phyloP scores from a whole-genome alignment of 176 grass and related monocot genomes.

The Carex scoparia region DNA sequence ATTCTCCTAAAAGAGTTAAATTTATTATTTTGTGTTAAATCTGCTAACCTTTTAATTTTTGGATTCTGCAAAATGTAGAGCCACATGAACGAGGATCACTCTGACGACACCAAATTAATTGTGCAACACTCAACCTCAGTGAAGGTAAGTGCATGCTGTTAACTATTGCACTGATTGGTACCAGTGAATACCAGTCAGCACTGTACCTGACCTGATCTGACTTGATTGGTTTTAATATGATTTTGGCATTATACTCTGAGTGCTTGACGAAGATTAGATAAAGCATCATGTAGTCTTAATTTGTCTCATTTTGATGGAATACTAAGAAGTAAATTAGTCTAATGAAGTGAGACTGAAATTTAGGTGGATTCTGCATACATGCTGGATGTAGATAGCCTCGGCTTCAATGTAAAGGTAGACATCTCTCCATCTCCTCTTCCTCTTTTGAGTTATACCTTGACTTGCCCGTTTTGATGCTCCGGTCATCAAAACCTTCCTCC shows the following conservation, averaged over 20 bases:
- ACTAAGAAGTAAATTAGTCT: background rate
- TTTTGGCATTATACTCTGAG: slow-evolving; percentile 7
- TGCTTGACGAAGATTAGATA: background rate
- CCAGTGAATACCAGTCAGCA: background rate
- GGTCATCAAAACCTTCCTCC: no score
- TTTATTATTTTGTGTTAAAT: background rate
- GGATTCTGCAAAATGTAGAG: slow-evolving; percentile 34
- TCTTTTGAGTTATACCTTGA: background rate
- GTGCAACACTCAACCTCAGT: slow-evolving; percentile 72
- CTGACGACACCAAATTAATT: slow-evolving; percentile 89
- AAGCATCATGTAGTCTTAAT: background rate
- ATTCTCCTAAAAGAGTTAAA: background rate
- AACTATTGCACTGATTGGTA: background rate
- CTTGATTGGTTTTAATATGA: background rate
- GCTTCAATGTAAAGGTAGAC: slow-evolving; percentile 88
- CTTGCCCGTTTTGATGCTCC: background rate
- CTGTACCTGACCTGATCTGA: background rate
- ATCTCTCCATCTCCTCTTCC: slow-evolving; percentile 7
- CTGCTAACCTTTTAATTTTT: slow-evolving; percentile 11
- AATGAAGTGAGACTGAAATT: slow-evolving; percentile 26
- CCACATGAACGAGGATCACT: slow-evolving; percentile 97
- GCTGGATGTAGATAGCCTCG: slow-evolving; percentile 82
- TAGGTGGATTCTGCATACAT: slow-evolving; percentile 94
- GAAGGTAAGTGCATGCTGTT: slow-evolving; percentile 48
- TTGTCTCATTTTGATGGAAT: slow-evolving; percentile 3